Evolutionary conservation across 148 eudicot genomes (phyloP).

Genomic region (Cornus controversa): DNA sequence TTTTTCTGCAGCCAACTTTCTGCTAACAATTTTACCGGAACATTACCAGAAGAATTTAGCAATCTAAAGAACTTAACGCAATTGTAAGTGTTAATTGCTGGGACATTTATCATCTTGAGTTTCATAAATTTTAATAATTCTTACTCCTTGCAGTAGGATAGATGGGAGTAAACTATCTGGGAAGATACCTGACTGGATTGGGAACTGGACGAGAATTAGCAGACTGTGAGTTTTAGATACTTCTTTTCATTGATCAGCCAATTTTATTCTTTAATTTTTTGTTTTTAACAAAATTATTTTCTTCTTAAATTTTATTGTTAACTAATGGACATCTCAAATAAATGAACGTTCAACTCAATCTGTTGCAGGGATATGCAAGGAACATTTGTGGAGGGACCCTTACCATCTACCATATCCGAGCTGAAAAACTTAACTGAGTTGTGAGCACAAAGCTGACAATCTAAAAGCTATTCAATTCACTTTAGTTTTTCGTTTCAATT

Average conservation of each 20-base stretch:
- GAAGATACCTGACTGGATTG: conserved; percentile 69
- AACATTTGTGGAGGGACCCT: conserved; percentile 73
- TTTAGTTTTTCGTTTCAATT: background rate
- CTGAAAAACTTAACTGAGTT: conserved; percentile 43
- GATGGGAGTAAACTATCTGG: no score
- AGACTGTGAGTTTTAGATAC: conserved; percentile 51
- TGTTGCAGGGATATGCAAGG: conserved; percentile 74
- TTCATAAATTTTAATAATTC: background rate
- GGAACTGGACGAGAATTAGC: conserved; percentile 51
- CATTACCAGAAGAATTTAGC: conserved; percentile 57
- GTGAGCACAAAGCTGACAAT: conserved; percentile 40
- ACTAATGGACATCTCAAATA: background rate
- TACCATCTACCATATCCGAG: conserved; percentile 54
- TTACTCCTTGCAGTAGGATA: conserved; percentile 43
- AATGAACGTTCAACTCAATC: background rate
- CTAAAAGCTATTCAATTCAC: background rate
- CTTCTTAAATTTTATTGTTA: background rate
- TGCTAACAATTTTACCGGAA: conserved; percentile 69
- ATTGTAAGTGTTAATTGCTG: conserved; percentile 45
- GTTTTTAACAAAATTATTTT: background rate
- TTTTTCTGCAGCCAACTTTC: conserved; percentile 58
- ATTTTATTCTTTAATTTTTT: no score
- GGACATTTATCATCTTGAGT: background rate
- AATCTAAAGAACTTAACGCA: conserved; percentile 61
- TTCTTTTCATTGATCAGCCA: background rate